Percentiles rank a stretch among this genome's conserved stretches.
Evolutionary conservation across 1,284 basidiomycete genomes (phyloP).

Genomic region (Cystobasidiaceae sp.): DNA sequence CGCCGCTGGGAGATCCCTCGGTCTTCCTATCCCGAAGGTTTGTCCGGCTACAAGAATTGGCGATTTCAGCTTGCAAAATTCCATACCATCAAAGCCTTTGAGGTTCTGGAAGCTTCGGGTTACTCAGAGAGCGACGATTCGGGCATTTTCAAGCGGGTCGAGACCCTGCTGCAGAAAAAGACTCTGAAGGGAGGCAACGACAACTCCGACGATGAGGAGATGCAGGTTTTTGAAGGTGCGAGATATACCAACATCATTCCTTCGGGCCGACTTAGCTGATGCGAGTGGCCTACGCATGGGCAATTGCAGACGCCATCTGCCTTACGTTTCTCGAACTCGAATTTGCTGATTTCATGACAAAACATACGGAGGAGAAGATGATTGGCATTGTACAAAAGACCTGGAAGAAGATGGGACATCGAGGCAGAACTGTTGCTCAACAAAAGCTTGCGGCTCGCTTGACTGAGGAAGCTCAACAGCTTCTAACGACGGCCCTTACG

Average conservation of each 20-base stretch:
- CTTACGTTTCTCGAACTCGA: slow-evolving; percentile 29
- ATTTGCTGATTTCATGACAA: slow-evolving; percentile 24
- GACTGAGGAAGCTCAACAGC: slow-evolving; percentile 3
- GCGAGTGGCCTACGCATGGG: neutral
- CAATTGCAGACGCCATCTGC: slow-evolving; percentile 11
- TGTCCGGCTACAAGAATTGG: slow-evolving; percentile 28
- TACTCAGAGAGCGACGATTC: slow-evolving; percentile 4
- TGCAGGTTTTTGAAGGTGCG: slow-evolving; percentile 29
- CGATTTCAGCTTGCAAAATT: slow-evolving; percentile 15
- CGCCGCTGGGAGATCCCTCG: slow-evolving; percentile 23
- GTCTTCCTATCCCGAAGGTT: slow-evolving; percentile 24
- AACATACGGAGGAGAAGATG: slow-evolving; percentile 29
- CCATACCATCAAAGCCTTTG: slow-evolving; percentile 6
- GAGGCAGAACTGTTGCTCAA: slow-evolving; percentile 8
- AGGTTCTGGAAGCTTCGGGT: neutral
- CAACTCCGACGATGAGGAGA: slow-evolving; percentile 22
- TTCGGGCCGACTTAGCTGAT: neutral
- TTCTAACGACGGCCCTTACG: slow-evolving; percentile 19
- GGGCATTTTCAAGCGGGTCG: slow-evolving; percentile 3
- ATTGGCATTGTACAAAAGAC: slow-evolving; percentile 31
- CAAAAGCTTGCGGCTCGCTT: slow-evolving; percentile 20
- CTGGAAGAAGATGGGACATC: slow-evolving; percentile 30
- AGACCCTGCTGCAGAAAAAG: slow-evolving; percentile 23
- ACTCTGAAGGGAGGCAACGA: slow-evolving; percentile 30
- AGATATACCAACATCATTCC: neutral